phyloP scores from a whole-genome alignment of 2,329 filamentous ascomycete genomes.

The Boeremia exigua region DNA sequence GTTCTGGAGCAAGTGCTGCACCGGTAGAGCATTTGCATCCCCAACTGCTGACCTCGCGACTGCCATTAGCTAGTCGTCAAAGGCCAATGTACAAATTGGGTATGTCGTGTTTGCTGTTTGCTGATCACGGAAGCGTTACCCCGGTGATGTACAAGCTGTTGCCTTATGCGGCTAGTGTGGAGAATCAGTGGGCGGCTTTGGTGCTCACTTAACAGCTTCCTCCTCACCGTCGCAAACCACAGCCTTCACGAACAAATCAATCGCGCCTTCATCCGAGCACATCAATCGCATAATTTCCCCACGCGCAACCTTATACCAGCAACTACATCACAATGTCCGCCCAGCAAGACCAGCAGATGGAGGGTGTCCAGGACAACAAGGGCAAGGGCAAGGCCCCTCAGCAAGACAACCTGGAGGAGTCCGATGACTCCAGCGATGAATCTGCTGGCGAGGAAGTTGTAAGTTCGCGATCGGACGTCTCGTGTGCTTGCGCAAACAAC shows the following conservation, averaged over 20 bases:
- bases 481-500: conserved; percentile 25
- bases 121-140: conserved; percentile 22
- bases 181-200: conserved; percentile 15
- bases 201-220: conserved; percentile 29
- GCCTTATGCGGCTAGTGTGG: conserved; percentile 14
- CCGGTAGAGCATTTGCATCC: too few relatives aligned
- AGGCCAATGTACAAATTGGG: neutral
- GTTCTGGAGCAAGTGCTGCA: too few relatives aligned
- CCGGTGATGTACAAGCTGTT: conserved; percentile 13
- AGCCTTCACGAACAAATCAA: conserved; percentile 22
- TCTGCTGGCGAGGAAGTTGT: conserved; percentile 67
- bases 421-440: conserved; percentile 72
- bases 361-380: conserved; percentile 61
- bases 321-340: conserved; percentile 38
- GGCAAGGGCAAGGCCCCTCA: conserved; percentile 84
- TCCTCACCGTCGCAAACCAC: conserved; percentile 32
- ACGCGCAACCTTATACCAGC: conserved; percentile 4
- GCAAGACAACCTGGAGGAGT: conserved; percentile 71
- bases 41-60: too few relatives aligned
- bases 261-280: conserved; percentile 18
- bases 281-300: conserved; percentile 19
- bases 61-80: neutral
- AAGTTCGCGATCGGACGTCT: conserved; percentile 38
- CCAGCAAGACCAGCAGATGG: conserved; percentile 47
- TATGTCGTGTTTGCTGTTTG: conserved; percentile 15